These are phyloP conservation scores for Penicillium sp. DNA, from an alignment of 2,329 filamentous ascomycete species.

Conservation along the genomic window DNA sequence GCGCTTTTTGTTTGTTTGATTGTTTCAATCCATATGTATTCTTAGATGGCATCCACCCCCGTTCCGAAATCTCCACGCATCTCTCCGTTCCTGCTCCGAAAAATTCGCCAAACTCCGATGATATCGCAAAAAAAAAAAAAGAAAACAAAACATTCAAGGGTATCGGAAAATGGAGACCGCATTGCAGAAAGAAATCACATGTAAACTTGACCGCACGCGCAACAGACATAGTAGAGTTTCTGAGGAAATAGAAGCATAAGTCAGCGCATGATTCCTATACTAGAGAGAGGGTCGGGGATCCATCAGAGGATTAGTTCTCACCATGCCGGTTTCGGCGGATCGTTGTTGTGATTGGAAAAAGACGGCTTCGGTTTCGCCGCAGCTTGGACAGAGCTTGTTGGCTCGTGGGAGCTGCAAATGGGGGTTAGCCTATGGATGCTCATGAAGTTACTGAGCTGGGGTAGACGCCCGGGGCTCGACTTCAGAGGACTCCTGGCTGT, in stretches of 20 bases:
- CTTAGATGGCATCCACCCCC: constrained; percentile 19
- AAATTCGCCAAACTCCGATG: constrained; percentile 9
- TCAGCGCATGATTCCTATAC: constrained; percentile 15
- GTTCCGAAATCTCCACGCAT: constrained; percentile 12
- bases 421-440: constrained; percentile 34
- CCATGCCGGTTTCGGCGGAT: constrained; percentile 97
- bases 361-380: constrained; percentile 84
- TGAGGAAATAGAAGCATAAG: constrained; percentile 37
- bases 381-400: constrained; percentile 80
- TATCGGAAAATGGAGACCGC: constrained; percentile 30
- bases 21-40: constrained; percentile 29
- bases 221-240: constrained; percentile 95
- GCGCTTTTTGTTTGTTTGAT: constrained; percentile 24
- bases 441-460: constrained; percentile 12
- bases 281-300: neutral
- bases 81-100: neutral
- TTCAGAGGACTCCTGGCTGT: constrained; percentile 6
- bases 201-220: constrained; percentile 87
- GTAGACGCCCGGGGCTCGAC: neutral
- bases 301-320: constrained; percentile 50
- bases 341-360: constrained; percentile 99
- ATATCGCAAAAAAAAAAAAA: constrained; percentile 16
- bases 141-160: constrained; percentile 24
- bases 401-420: constrained; percentile 77
- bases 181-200: constrained; percentile 30